Evolutionary conservation across 1,284 basidiomycete species (phyloP).

Genomic region (Leccinum laetum): DNA sequence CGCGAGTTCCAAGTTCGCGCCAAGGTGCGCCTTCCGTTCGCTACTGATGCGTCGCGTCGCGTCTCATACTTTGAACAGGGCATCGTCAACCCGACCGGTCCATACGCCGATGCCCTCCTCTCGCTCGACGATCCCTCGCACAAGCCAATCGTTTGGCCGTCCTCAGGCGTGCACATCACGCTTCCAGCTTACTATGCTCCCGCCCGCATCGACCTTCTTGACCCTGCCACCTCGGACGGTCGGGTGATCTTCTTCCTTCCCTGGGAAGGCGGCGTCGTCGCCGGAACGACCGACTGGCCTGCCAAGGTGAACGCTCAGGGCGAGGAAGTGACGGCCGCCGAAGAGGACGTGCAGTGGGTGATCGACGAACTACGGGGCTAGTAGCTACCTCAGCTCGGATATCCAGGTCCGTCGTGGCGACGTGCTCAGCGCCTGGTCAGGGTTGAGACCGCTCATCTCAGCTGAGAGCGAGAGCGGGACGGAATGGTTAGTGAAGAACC

Average conservation of each 20-base stretch:
- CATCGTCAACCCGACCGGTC: constrained; percentile 96
- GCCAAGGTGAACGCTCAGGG: constrained; percentile 59
- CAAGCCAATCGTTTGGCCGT: constrained; percentile 89
- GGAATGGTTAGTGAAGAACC: constrained; percentile 90
- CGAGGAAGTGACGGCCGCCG: constrained; percentile 80
- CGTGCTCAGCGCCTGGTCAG: too few species aligned
- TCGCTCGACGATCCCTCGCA: constrained; percentile 84
- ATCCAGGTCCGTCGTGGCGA: too few species aligned
- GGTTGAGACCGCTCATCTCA: too few species aligned
- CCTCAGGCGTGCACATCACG: constrained; percentile 95
- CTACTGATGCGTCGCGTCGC: neutral
- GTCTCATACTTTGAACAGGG: constrained; percentile 47
- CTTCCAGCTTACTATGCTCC: constrained; percentile 98
- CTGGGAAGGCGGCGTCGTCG: constrained; percentile 98
- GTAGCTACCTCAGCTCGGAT: too few species aligned
- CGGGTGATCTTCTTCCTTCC: constrained; percentile 99
- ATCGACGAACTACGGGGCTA: too few species aligned
- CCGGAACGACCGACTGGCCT: constrained; percentile 94
- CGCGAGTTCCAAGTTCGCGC: constrained; percentile 83
- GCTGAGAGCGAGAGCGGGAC: constrained; percentile 55
- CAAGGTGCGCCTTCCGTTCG: constrained; percentile 37
- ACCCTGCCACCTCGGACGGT: constrained; percentile 95
- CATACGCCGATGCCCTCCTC: constrained; percentile 88
- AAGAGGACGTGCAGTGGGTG: constrained; percentile 69
- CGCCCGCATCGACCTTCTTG: constrained; percentile 92